Base-by-base conservation (phyloP, 2,329 filamentous ascomycete species). In the Ophiocordyceps polyrhachis-furcata region DNA sequence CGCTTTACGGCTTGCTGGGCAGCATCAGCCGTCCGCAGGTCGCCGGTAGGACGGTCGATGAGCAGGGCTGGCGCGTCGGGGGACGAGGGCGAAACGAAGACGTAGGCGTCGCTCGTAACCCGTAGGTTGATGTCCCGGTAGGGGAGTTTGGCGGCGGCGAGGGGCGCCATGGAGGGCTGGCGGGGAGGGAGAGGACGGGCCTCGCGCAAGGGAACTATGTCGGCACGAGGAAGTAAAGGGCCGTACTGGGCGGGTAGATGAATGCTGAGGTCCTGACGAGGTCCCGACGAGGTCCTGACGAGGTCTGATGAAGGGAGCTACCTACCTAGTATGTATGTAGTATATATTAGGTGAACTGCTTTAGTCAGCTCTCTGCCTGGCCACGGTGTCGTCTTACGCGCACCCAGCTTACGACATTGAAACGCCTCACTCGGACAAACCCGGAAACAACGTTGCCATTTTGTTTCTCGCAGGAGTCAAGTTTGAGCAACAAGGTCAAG, bases 111-210 rank as follows among this genome's bases (percentile, higher is more conserved):
- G 55, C 84, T 73, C 44, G 89, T 87, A 52, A 87, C 83, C 64
- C 93, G 87, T 62, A 98, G 79, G 63, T 96, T 98, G 69, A 96
- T 93, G 69, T 98, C 91, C 59, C 89, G 78, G 65, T 88, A 98
- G 20, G 89, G 91, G 53, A 76, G 63, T 51, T 61, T 58, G 43
- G 59, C 51, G 45, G 54, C 53, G 35, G 57, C 56, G 35, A 63
- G 53, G 46, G 61, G 57, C 47, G 62, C 60, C 65, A 68, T 67
- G 43, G 45, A 38, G 37, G 41, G 29, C n/a, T 11, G 6, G 11
- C 19, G 19, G 15, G 9, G 38, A 17, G 19, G 19, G 19, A 15
- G 19, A 41, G 13, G 3, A 17, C 32, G 32, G 32, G 32, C 32
- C 14, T 35, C 32, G n/a, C 32, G 9, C 32, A 6, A 6, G 21